A percentile compares a stretch with the other conserved stretches of the same genome.
Conservation (phyloP, 2,329 filamentous ascomycete genomes). For the Ambrosiella beaveri region DNA sequence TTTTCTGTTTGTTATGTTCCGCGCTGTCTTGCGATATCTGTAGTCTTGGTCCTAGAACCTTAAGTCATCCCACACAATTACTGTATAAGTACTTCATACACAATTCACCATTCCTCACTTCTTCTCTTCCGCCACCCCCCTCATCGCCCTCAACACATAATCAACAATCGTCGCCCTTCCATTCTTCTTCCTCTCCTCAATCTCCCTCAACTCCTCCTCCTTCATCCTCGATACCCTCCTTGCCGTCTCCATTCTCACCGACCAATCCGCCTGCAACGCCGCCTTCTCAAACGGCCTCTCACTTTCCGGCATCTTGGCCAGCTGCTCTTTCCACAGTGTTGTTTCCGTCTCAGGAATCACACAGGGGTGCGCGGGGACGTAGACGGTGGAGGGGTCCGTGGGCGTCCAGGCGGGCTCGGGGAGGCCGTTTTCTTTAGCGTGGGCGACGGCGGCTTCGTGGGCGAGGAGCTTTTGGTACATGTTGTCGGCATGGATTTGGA, state of each 20-base stretch:
- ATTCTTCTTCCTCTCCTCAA: conserved; percentile 38
- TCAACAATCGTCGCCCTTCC: conserved; percentile 31
- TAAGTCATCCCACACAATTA: neutral
- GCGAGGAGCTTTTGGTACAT: conserved; percentile 75
- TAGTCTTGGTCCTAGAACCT: neutral
- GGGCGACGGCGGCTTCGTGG: conserved; percentile 59
- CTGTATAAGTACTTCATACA: neutral
- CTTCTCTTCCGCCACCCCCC: neutral
- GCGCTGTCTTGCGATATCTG: conserved; percentile 1
- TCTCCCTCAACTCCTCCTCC: conserved; percentile 35
- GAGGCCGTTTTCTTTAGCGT: conserved; percentile 45
- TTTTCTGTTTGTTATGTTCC: neutral
- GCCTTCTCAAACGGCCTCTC: conserved; percentile 47
- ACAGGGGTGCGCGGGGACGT: neutral
- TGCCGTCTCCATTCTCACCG: conserved; percentile 43
- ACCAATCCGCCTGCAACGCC: conserved; percentile 44
- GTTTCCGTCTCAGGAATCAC: conserved; percentile 22
- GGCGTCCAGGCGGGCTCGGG: conserved; percentile 42
- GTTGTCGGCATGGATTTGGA: conserved; percentile 90
- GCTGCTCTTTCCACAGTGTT: conserved; percentile 34
- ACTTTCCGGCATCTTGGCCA: conserved; percentile 39
- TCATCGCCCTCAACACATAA: conserved; percentile 21
- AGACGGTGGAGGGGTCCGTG: conserved; percentile 25
- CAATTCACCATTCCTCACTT: conserved; percentile 5
- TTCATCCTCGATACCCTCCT: conserved; percentile 36